phyloP scores from a whole-genome alignment of 1,284 basidiomycete species.

The Cryptococcus wingfieldii region DNA sequence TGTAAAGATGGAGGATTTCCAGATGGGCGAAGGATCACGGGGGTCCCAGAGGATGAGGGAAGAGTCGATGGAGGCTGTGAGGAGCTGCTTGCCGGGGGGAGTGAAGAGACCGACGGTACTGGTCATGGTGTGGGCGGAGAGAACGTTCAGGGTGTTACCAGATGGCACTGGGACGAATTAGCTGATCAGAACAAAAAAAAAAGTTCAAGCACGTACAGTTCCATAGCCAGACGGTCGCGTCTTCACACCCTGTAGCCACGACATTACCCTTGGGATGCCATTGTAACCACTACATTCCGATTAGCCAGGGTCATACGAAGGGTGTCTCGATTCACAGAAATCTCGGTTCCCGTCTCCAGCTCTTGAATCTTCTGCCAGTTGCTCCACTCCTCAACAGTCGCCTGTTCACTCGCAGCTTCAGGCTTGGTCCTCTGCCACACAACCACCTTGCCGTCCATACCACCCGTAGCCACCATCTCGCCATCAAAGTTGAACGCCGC shows the following conservation, averaged over 20 bases:
- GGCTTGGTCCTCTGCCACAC: conserved; percentile 72
- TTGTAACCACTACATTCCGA: conserved; percentile 71
- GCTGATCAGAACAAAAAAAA: background rate
- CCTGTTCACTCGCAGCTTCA: conserved; percentile 1
- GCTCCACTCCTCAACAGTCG: conserved; percentile 63
- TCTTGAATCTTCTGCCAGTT: conserved; percentile 90
- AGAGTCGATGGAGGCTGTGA: conserved; percentile 82
- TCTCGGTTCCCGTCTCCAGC: conserved; percentile 89
- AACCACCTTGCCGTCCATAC: conserved; percentile 93
- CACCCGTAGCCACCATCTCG: conserved; percentile 87
- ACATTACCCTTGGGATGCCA: conserved; percentile 96
- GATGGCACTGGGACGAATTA: conserved; percentile 65
- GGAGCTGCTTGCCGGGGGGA: conserved; percentile 67
- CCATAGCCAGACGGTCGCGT: conserved; percentile 97
- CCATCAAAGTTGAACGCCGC: conserved; percentile 82
- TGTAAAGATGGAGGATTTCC: conserved; percentile 52
- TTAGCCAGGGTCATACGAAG: conserved; percentile 48
- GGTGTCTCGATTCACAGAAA: conserved; percentile 62
- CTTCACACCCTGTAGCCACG: conserved; percentile 85
- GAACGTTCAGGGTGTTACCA: conserved; percentile 91
- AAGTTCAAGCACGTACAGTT: conserved; percentile 58
- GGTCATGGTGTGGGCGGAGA: conserved; percentile 80
- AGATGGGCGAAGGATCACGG: conserved; percentile 59
- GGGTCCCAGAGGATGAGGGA: conserved; percentile 90
- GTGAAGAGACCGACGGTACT: conserved; percentile 81